Evolutionary conservation across 2,329 filamentous ascomycete genomes (phyloP), one percentile per base, ranked within the genome.

Genomic region (Cercospora zeina): DNA sequence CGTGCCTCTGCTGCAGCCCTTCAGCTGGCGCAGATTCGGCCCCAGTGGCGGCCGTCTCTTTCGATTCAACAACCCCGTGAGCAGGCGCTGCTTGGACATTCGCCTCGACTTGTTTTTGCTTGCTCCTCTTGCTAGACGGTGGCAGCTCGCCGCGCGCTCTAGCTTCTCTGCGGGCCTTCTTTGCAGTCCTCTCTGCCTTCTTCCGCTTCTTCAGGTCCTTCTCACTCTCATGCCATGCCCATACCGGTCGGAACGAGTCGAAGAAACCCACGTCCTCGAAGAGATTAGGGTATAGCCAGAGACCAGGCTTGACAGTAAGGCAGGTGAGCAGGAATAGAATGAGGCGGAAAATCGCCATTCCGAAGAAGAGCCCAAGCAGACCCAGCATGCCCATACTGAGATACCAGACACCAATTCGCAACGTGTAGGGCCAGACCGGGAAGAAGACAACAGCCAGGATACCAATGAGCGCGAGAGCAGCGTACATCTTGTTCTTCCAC

Each of bases 211-310:
- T 76, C 54, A 73, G 67, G 10, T 72, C 71, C 65, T 73, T 73
- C 55, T 73, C 73, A 36, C 70, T 71, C 67, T 77, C 93, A 77
- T 99, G 95, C 95, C 95, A 99, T 63, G 91, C 95, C 93, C 95
- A 99, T 5, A 96, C 79, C 19, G 95, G 95, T 73, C 89, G 89
- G 84, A 99, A 99, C 72, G 90, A 96, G 75, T 99, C 95, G 77
- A 99, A 89, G 80, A 99, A 97, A 7, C 93, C 96, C 30, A 99
- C 95, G 74, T 99, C 95, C 76, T 99, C 95, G 81, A 97, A 99
- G 19, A 99, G 80, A 74, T 99, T 99, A 54, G 95, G 95, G 79
- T 93, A 99, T 49, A 99, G 83, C 95, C 95, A 99, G n/a, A 99
- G 82, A 71, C 95, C 95, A 2, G 95, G 95, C 3, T 93, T 81